Base-by-base conservation (phyloP, 768 basidiomycete genomes). In the Lactifluus volemus region DNA sequence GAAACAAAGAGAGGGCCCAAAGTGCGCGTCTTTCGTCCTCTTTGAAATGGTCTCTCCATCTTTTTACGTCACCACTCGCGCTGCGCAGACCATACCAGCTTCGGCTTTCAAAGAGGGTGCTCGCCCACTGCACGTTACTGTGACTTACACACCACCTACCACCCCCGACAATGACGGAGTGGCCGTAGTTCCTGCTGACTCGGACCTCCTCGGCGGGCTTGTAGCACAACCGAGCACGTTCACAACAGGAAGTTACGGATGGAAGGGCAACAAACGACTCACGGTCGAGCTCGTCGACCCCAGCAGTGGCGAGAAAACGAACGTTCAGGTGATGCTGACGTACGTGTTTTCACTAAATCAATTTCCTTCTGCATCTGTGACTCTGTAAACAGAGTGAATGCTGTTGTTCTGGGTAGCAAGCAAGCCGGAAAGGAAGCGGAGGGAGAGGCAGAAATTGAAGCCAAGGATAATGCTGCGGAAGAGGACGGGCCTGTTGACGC, bases 191-290 rank as follows among this genome's bases (percentile, higher is more conserved):
- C 67, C 73, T 4, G 71, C 69, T 4, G 89, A 89, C 71, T 76
- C 82, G 30, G 88, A 86, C 10, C 77, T 81, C 69, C 75, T 90
- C 63, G 82, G 81, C 15, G 77, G 73, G 45, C 70, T 84, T 21
- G 79, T 80, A 0, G 76, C 90, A 7, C 65, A 78, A 4, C 81
- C 90, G 1, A 79, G 73, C 60, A 75, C 80, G 42, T 90, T 92
- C 72, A 67, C 75, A 14, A 89, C 88, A 0, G 88, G 89, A 11
- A 88, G 86, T 68, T 89, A 86, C 70, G 90, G 91, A 17, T 92
- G 90, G 90, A 92, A 90, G 70, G 89, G 85, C 2, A 81, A 72
- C 70, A 86, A 84, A 70, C 79, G 84, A 29, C 72, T 91, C 61
- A 78, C 76, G 1, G 77, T 92, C 53, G 86, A 89, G 67, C 70